Evolutionary conservation across 441 rosid genomes (phyloP).

Genomic region (Mallotus japonicus): DNA sequence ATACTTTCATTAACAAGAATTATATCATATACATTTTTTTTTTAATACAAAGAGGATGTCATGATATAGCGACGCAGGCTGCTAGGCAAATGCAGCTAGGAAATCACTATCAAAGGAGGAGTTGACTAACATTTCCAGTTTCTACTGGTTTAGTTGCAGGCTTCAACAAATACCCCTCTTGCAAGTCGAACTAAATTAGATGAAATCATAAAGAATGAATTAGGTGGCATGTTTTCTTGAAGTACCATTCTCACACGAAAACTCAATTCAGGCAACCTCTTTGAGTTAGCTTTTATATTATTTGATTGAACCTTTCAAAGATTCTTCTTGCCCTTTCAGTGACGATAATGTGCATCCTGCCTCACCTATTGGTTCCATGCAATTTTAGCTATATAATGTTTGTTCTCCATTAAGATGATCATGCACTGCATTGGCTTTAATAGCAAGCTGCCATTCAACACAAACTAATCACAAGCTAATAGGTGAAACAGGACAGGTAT

Average conservation of each 20-base stretch:
- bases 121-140: neutral
- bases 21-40: neutral
- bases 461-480: too few species aligned
- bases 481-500: neutral
- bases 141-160: neutral
- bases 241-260: too few species aligned
- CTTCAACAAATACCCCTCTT: neutral
- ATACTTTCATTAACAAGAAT: too few species aligned
- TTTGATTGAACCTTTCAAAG: neutral
- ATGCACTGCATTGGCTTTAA: too few species aligned
- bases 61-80: neutral
- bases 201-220: neutral
- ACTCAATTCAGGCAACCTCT: too few species aligned
- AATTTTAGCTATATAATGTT: neutral
- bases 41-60: neutral
- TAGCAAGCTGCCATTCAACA: too few species aligned
- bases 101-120: neutral
- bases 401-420: too few species aligned
- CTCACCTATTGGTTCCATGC: neutral
- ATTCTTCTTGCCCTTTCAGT: neutral
- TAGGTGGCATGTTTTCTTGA: neutral
- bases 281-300: neutral
- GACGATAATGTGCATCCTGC: neutral
- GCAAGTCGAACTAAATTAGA: neutral
- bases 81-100: neutral